Evolutionary conservation across 306 rosid genomes (phyloP).

Genomic region (apple (Malus domestica)): ASM211411v1 NC_041795.1:25665501-25666000

Average conservation of each 20-base stretch:
- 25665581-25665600: slow-evolving; percentile 90
- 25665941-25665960: not conserved
- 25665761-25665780: slow-evolving; percentile 89
- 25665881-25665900: not conserved
- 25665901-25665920: not conserved
- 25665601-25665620: slow-evolving; percentile 90
- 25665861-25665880: not conserved
- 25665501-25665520: slow-evolving; percentile 97
- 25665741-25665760: slow-evolving; percentile 80
- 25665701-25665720: slow-evolving; percentile 62
- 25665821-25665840: slow-evolving; percentile 74
- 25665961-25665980: slow-evolving; percentile 39
- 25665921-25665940: not conserved
- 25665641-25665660: slow-evolving; percentile 89
- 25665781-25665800: slow-evolving; percentile 84
- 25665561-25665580: slow-evolving; percentile 92
- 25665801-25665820: slow-evolving; percentile 77
- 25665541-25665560: slow-evolving; percentile 93
- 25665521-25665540: slow-evolving; percentile 90
- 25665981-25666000: slow-evolving; percentile 66
- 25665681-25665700: slow-evolving; percentile 82
- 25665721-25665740: slow-evolving; percentile 81
- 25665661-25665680: slow-evolving; percentile 88
- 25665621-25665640: slow-evolving; percentile 87
- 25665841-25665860: slow-evolving; percentile 44